Evolutionary conservation across 139 green algal species (phyloP).

Genomic region (Chlamydomonas incerta): DNA sequence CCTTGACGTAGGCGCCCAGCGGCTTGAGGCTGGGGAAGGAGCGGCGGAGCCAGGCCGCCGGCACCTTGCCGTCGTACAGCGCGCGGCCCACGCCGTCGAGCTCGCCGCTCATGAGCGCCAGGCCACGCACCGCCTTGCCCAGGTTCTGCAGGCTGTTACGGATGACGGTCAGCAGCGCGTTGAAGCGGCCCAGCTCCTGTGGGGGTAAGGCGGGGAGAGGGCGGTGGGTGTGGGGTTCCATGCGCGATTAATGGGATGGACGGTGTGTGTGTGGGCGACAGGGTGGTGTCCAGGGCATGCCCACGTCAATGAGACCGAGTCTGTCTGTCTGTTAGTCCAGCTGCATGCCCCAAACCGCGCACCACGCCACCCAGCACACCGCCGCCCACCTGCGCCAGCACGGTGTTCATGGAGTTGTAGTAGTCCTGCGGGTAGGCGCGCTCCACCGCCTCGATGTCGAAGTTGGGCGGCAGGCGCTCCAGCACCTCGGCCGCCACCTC

Average conservation of each 20-base stretch:
- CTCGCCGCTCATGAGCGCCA: slow-evolving; percentile 84
- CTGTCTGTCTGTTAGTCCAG: too few species aligned
- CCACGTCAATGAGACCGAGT: too few species aligned
- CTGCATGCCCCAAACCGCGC: too few species aligned
- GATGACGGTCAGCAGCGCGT: slow-evolving; percentile 75
- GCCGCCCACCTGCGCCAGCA: slow-evolving; percentile 66
- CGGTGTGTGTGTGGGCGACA: too few species aligned
- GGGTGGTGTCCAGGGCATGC: too few species aligned
- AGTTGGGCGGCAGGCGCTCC: slow-evolving; percentile 66
- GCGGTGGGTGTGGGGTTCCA: too few species aligned
- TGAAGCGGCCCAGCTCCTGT: slow-evolving; percentile 85
- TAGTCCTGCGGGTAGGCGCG: slow-evolving; percentile 79
- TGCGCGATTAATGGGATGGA: too few species aligned
- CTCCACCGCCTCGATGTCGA: slow-evolving; percentile 77
- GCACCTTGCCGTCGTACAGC: slow-evolving; percentile 78
- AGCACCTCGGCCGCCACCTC: slow-evolving; percentile 70
- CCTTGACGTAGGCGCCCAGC: slow-evolving; percentile 79
- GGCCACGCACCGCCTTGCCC: slow-evolving; percentile 82
- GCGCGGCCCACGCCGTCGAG: slow-evolving; percentile 67
- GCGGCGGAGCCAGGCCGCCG: slow-evolving; percentile 76
- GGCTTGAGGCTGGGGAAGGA: slow-evolving; percentile 85
- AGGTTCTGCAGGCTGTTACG: slow-evolving; percentile 72
- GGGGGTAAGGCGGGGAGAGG: neutral
- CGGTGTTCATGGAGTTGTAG: slow-evolving; percentile 88
- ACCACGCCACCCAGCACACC: too few species aligned